These are phyloP conservation scores for Pichia sp. DNA, from an alignment of 1,139 yeast genomes.

Conservation along the genomic window DNA sequence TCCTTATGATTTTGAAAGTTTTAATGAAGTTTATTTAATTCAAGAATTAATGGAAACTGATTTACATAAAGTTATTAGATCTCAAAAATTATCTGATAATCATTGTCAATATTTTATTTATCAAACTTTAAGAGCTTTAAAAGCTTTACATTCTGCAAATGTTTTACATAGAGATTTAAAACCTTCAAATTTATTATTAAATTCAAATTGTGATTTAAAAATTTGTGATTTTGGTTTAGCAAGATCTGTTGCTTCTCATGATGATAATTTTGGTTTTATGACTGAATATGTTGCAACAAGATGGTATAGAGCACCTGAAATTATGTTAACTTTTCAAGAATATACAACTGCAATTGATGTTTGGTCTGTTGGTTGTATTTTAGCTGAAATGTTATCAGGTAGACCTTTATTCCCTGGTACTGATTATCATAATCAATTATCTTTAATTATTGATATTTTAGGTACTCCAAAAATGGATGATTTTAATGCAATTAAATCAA, in stretches of 20 bases:
- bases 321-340: conserved; percentile 63
- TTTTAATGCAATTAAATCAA: conserved; percentile 49
- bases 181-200: conserved; percentile 80
- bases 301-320: conserved; percentile 79
- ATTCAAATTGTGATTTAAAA: conserved; percentile 90
- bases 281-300: conserved; percentile 77
- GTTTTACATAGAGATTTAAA: conserved; percentile 87
- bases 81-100: conserved; percentile 51
- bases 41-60: conserved; percentile 73
- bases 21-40: conserved; percentile 62
- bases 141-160: conserved; percentile 59
- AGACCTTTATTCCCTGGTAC: conserved; percentile 76
- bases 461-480: conserved; percentile 64
- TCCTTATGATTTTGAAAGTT: conserved; percentile 66
- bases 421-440: conserved; percentile 62
- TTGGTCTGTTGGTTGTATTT: conserved; percentile 76
- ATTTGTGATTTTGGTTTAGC: conserved; percentile 55
- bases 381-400: conserved; percentile 60
- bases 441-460: conserved; percentile 51
- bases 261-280: conserved; percentile 41
- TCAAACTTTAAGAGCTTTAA: conserved; percentile 58
- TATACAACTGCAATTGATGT: conserved; percentile 69
- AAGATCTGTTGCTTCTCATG: conserved; percentile 33
- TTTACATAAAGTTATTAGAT: conserved; percentile 49
- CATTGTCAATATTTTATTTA: conserved; percentile 65